A percentile compares a stretch with the other conserved stretches of the same genome.
Conservation (phyloP, 495 filamentous ascomycete genomes). For the Podospora didyma region DNA sequence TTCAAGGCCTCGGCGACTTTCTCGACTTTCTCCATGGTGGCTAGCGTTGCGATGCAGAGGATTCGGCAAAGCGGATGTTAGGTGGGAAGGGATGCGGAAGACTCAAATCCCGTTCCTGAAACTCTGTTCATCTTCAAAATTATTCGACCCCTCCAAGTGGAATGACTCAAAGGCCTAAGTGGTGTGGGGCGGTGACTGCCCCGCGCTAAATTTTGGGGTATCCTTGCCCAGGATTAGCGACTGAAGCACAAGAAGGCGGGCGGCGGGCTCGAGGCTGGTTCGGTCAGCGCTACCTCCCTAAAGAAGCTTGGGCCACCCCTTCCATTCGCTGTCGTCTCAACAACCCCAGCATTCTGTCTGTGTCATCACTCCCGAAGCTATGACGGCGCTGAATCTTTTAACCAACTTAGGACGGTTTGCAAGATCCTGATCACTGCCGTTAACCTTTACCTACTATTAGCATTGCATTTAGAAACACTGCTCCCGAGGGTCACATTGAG, state of each 20-base stretch:
- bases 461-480: too few species aligned
- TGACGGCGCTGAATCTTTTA: too few species aligned
- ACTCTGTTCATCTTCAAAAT: constrained; percentile 12
- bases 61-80: constrained; percentile 3
- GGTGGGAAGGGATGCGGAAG: neutral
- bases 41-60: constrained; percentile 2
- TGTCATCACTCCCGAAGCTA: neutral
- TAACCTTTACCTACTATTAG: too few species aligned
- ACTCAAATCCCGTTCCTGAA: constrained; percentile 14
- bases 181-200: constrained; percentile 9
- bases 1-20: constrained; percentile 32
- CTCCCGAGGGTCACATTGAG: too few species aligned
- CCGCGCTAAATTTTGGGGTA: constrained; percentile 8
- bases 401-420: too few species aligned
- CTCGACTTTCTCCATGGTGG: constrained; percentile 28
- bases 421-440: too few species aligned
- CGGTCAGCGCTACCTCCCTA: too few species aligned
- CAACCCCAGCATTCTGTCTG: neutral
- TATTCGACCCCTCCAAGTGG: neutral
- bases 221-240: neutral
- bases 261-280: too few species aligned
- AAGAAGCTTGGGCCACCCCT: neutral
- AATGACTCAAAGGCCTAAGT: constrained; percentile 3
- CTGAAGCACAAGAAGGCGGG: neutral
- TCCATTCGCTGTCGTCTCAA: neutral